These are phyloP conservation scores for Colletotrichum sublineola DNA, from an alignment of 2,329 filamentous ascomycete species.

Conservation along the genomic window DNA sequence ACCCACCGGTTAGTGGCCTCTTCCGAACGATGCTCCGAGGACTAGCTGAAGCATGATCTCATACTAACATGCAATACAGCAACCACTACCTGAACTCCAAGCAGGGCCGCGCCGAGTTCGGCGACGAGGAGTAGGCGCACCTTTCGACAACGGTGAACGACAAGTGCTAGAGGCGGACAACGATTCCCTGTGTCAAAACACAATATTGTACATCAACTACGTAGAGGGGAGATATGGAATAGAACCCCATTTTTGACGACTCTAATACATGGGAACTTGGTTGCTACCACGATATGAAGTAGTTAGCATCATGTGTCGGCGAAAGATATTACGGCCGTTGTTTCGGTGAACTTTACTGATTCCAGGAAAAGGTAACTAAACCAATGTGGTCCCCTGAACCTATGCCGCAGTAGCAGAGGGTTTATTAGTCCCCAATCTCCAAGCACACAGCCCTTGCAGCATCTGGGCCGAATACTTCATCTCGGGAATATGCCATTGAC, in stretches of 20 bases:
- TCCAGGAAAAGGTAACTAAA: background rate
- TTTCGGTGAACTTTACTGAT: background rate
- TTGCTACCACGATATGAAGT: background rate
- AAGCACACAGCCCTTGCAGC: background rate
- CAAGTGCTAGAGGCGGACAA: slow-evolving; percentile 48
- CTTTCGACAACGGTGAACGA: slow-evolving; percentile 24
- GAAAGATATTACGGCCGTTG: no score
- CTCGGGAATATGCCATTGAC: background rate
- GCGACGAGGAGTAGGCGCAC: slow-evolving; percentile 55
- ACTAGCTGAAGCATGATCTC: background rate
- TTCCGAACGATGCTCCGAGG: background rate
- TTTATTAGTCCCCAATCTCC: no score
- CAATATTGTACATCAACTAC: slow-evolving; percentile 43
- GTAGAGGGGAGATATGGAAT: slow-evolving; percentile 51
- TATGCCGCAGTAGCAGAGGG: background rate
- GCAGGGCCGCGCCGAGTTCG: slow-evolving; percentile 72
- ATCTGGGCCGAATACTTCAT: background rate
- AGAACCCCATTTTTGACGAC: slow-evolving; percentile 47
- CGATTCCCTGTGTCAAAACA: slow-evolving; percentile 58
- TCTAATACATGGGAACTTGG: background rate
- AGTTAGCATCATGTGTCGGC: background rate
- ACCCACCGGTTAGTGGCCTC: slow-evolving; percentile 80
- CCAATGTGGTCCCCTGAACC: no score
- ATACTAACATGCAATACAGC: slow-evolving; percentile 57
- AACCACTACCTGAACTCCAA: slow-evolving; percentile 88